Percentiles rank a stretch among this genome's conserved stretches.
Conservation (phyloP, 2,329 filamentous ascomycete species). For the Oidium heveae region DNA sequence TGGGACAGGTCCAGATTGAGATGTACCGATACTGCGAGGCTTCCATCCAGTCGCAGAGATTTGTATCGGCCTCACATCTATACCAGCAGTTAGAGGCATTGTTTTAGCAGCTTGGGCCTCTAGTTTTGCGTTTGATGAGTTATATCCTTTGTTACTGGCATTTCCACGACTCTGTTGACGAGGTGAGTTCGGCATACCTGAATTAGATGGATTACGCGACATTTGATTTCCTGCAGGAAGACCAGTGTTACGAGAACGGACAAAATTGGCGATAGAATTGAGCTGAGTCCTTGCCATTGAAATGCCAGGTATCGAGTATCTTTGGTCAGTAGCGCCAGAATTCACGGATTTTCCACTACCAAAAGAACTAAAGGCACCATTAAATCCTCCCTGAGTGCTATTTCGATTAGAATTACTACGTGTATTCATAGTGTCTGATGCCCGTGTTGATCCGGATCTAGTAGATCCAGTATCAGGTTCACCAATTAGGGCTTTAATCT, state of each 20-base stretch:
- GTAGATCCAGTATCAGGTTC: conserved; percentile 40
- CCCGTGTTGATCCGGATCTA: conserved; percentile 35
- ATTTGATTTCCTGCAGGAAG: conserved; percentile 39
- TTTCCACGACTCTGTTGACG: conserved; percentile 36
- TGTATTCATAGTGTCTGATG: conserved; percentile 24
- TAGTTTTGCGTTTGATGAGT: conserved; percentile 20
- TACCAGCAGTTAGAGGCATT: conserved; percentile 74
- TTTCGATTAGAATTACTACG: conserved; percentile 24
- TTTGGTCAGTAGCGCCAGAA: conserved; percentile 49
- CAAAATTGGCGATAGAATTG: conserved; percentile 34
- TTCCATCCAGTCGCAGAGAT: conserved; percentile 67
- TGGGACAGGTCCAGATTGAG: conserved; percentile 17
- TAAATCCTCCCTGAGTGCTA: conserved; percentile 23
- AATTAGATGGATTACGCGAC: conserved; percentile 37
- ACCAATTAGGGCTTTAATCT: conserved; percentile 68
- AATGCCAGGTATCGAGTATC: conserved; percentile 40
- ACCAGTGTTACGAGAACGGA: conserved; percentile 28
- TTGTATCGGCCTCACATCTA: conserved; percentile 58
- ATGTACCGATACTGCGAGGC: conserved; percentile 40
- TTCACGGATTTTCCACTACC: conserved; percentile 35
- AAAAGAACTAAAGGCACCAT: conserved; percentile 35
- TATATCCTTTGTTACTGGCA: conserved; percentile 33
- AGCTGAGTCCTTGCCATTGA: conserved; percentile 23
- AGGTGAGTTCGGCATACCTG: conserved; percentile 41
- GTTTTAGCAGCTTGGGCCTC: conserved; percentile 53